phyloP scores from a whole-genome alignment of 2,329 filamentous ascomycete genomes.

The Colletotrichum scovillei region DNA sequence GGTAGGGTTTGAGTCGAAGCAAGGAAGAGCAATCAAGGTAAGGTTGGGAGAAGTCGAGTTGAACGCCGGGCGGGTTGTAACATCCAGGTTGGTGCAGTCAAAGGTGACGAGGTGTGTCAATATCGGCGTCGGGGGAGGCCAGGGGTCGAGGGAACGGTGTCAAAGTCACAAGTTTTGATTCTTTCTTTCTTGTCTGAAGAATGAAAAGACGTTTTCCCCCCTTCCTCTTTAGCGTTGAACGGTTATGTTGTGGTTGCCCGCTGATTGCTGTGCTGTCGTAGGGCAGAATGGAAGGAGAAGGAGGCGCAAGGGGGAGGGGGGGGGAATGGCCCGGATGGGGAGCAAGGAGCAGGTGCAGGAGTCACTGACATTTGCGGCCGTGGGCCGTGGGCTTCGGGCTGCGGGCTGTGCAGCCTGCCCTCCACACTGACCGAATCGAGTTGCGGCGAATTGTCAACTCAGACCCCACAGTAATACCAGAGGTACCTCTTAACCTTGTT shows the following conservation, averaged over 20 bases:
- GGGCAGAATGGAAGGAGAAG: not conserved
- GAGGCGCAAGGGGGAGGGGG: not conserved
- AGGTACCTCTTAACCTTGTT: not conserved
- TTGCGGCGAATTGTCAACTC: not conserved
- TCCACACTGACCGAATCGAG: not conserved
- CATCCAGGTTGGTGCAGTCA: not conserved
- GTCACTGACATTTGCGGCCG: not conserved
- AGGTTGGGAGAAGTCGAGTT: not conserved
- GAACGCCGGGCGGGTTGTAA: not conserved
- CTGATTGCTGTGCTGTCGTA: not conserved
- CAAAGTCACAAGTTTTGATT: not conserved
- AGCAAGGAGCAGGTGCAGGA: not conserved
- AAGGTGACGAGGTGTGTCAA: not conserved
- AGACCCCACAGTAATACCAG: not conserved
- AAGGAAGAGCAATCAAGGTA: not conserved
- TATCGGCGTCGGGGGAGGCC: not conserved
- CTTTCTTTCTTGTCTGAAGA: not conserved
- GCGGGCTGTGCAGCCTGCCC: not conserved
- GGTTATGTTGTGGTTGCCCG: not conserved
- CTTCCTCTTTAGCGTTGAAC: not conserved
- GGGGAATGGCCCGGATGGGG: not conserved
- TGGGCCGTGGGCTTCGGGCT: not conserved
- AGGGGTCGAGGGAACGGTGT: not conserved
- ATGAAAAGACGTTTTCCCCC: not conserved
- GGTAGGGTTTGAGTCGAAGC: not conserved